Conservation (phyloP, 176 grass and related monocot genomes). For the Thalia dealbata region DNA sequence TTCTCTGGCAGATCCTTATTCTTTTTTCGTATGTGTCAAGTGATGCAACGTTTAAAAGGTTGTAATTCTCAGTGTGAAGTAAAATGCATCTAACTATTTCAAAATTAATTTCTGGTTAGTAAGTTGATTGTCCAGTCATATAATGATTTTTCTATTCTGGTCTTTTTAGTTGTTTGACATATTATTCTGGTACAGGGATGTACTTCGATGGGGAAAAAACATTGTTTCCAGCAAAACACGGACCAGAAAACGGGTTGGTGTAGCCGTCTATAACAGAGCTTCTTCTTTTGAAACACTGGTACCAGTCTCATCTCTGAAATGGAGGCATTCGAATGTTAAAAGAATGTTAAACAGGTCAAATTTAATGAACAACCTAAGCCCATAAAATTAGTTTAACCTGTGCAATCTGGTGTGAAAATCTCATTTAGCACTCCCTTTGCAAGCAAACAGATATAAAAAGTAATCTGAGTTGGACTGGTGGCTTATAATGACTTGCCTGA, state of each 20-base stretch:
- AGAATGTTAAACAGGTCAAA: neutral
- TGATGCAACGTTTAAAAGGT: neutral
- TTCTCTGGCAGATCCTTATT: too few species aligned
- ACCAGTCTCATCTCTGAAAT: neutral
- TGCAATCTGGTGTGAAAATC: neutral
- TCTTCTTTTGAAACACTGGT: conserved; percentile 97
- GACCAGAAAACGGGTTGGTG: conserved; percentile 75
- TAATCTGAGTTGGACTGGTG: neutral
- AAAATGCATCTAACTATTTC: neutral
- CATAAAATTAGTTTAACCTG: neutral
- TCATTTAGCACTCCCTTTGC: neutral
- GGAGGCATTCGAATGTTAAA: neutral
- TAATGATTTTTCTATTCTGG: neutral
- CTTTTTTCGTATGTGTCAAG: too few species aligned
- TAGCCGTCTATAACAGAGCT: conserved; percentile 77
- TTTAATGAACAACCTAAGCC: neutral
- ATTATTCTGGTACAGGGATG: conserved; percentile 38
- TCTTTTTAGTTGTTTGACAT: neutral
- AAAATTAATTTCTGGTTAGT: neutral
- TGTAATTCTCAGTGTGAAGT: neutral
- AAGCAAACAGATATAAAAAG: neutral
- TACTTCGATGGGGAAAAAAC: conserved; percentile 93
- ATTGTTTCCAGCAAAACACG: conserved; percentile 87
- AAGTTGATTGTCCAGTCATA: neutral
- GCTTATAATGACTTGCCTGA: neutral